Evolutionary conservation across 345 rosid species (phyloP).

Genomic region (Dimocarpus longan): DNA sequence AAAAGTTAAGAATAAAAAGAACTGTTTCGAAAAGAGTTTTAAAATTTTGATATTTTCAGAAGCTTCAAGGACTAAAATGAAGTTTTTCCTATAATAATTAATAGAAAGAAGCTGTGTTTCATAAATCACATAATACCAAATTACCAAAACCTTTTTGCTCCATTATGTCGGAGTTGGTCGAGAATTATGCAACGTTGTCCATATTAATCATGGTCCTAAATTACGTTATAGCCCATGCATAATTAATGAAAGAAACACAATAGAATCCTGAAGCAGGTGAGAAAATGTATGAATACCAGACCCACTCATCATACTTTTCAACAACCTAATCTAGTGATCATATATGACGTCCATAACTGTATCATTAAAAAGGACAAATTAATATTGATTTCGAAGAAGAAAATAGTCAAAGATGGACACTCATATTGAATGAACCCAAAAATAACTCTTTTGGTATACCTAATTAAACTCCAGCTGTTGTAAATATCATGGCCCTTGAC

Average conservation of each 20-base stretch:
- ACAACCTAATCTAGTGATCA: too few relatives aligned
- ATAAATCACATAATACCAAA: neutral
- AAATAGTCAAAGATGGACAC: neutral
- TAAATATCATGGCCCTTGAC: neutral
- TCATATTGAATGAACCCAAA: neutral
- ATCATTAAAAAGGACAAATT: neutral
- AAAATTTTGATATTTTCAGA: too few relatives aligned
- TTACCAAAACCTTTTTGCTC: neutral
- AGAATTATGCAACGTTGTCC: neutral
- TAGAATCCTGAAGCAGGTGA: neutral
- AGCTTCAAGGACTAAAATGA: too few relatives aligned
- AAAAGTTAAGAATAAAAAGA: too few relatives aligned
- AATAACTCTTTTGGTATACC: neutral
- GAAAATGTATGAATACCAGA: neutral
- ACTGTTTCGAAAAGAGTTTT: too few relatives aligned
- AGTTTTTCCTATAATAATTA: neutral
- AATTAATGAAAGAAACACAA: neutral
- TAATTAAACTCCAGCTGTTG: conserved; percentile 6
- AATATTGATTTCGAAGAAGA: neutral
- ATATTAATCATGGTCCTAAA: neutral
- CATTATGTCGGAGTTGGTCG: neutral
- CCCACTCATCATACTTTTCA: neutral
- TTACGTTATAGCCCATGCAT: neutral
- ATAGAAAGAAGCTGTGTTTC: neutral
- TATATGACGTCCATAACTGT: too few relatives aligned